Conservation (phyloP, 495 filamentous ascomycete species). For the Cudoniella acicularis region DNA sequence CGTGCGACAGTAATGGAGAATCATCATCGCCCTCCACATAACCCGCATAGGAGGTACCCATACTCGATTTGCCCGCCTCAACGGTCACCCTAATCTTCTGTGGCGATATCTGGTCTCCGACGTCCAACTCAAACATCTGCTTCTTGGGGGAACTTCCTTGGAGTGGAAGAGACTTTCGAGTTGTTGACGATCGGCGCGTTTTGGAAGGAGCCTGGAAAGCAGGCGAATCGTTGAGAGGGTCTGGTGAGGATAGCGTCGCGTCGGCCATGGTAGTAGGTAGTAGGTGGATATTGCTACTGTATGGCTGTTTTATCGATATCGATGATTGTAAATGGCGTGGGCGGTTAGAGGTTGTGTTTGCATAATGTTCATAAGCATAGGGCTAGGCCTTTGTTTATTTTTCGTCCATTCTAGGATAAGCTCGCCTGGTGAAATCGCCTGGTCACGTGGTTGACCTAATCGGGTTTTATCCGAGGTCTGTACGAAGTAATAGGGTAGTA, state of each 20-base stretch:
- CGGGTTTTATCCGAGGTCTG: too few species aligned
- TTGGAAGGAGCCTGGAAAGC: conserved; percentile 20
- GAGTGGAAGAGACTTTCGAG: conserved; percentile 23
- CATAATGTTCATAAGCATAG: not conserved
- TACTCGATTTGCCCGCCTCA: conserved; percentile 39
- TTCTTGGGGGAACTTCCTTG: conserved; percentile 41
- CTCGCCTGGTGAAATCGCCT: not conserved
- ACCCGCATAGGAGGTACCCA: conserved; percentile 11
- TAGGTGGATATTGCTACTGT: too few species aligned
- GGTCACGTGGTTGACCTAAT: not conserved
- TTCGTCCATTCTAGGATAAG: not conserved
- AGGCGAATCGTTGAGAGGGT: conserved; percentile 25
- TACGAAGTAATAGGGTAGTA: too few species aligned
- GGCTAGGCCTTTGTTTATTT: not conserved
- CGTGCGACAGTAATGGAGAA: not conserved
- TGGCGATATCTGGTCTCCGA: conserved; percentile 43
- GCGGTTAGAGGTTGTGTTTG: conserved; percentile 1
- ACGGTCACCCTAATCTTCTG: conserved; percentile 51
- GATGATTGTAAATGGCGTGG: conserved; percentile 1
- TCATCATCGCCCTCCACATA: conserved; percentile 1
- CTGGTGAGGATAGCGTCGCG: conserved; percentile 21
- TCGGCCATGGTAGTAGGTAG: conserved; percentile 8
- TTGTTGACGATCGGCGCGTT: conserved; percentile 11
- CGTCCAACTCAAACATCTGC: conserved; percentile 50
- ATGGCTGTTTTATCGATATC: too few species aligned